Percentiles rank a stretch among this genome's conserved stretches.
These are phyloP conservation scores for Lasiosphaeria ovina DNA, from an alignment of 495 filamentous ascomycete species.

Conservation along the genomic window DNA sequence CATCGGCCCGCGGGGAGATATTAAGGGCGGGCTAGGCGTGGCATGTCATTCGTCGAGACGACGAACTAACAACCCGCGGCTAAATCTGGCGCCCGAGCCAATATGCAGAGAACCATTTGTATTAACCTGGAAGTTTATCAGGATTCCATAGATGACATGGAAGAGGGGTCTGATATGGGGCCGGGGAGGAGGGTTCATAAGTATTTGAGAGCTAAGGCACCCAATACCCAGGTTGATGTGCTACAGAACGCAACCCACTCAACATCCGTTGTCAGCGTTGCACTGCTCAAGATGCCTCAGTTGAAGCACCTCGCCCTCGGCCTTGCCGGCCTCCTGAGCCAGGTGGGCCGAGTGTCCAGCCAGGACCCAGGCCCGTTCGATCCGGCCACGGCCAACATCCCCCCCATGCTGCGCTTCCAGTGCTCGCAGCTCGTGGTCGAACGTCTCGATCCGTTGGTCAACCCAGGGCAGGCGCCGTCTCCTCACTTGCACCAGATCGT, in stretches of 20 bases:
- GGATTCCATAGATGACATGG: conserved; percentile 8
- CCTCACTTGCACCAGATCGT: conserved; percentile 64
- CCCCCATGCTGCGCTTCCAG: conserved; percentile 32
- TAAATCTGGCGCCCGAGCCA: conserved; percentile 15
- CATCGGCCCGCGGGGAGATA: neutral
- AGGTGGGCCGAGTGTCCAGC: conserved; percentile 10
- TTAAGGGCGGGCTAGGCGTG: neutral
- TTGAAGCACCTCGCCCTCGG: conserved; percentile 7
- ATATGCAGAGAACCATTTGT: conserved; percentile 10
- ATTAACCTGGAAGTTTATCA: conserved; percentile 12
- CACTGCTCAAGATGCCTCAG: conserved; percentile 11
- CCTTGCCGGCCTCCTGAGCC: conserved; percentile 13
- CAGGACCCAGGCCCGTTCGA: conserved; percentile 21
- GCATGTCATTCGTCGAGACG: conserved; percentile 13
- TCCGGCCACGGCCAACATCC: conserved; percentile 18
- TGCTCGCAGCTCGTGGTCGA: conserved; percentile 37
- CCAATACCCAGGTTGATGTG: no score
- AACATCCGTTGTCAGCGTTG: neutral
- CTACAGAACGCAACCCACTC: neutral
- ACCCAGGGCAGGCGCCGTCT: conserved; percentile 24
- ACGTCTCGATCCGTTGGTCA: conserved; percentile 57
- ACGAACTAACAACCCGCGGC: conserved; percentile 4
- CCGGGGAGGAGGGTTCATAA: neutral
- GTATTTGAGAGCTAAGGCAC: neutral
- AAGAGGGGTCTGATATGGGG: neutral